phyloP scores from a whole-genome alignment of 495 filamentous ascomycete species.

The Neurospora intermedia region DNA sequence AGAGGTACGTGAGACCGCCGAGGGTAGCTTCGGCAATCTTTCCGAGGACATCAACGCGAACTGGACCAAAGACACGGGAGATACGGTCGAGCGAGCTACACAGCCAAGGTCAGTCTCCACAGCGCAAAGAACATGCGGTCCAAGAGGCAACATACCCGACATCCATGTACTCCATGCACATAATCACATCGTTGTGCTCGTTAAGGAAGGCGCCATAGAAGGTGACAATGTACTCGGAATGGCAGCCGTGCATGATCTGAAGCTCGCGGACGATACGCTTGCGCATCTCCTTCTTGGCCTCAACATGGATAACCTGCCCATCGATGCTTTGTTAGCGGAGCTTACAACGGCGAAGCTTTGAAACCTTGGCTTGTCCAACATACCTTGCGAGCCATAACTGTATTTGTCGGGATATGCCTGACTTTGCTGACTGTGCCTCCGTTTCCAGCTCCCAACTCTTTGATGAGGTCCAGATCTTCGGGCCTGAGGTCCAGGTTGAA shows the following conservation, averaged over 20 bases:
- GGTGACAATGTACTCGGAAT: constrained; percentile 88
- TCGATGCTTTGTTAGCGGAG: neutral
- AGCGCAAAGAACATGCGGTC: neutral
- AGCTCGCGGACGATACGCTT: constrained; percentile 94
- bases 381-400: constrained; percentile 97
- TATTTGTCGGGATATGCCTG: constrained; percentile 85
- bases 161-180: constrained; percentile 99
- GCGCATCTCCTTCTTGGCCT: constrained; percentile 90
- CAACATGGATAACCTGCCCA: constrained; percentile 88
- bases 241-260: constrained; percentile 96
- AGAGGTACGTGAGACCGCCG: constrained; percentile 87
- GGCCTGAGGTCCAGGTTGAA: constrained; percentile 86
- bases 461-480: constrained; percentile 85
- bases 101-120: constrained; percentile 23
- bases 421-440: constrained; percentile 98
- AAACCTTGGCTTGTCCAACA: constrained; percentile 9
- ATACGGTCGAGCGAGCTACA: constrained; percentile 84
- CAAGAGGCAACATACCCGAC: constrained; percentile 61
- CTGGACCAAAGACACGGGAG: constrained; percentile 85
- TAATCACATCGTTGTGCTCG: constrained; percentile 88
- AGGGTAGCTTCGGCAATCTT: constrained; percentile 98
- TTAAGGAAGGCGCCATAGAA: constrained; percentile 98
- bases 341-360: neutral
- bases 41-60: constrained; percentile 96
- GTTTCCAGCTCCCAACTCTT: constrained; percentile 93